These are phyloP conservation scores for Martensiomyces pterosporus DNA, from an alignment of 192 early-diverging fungal species.

Conservation along the genomic window DNA sequence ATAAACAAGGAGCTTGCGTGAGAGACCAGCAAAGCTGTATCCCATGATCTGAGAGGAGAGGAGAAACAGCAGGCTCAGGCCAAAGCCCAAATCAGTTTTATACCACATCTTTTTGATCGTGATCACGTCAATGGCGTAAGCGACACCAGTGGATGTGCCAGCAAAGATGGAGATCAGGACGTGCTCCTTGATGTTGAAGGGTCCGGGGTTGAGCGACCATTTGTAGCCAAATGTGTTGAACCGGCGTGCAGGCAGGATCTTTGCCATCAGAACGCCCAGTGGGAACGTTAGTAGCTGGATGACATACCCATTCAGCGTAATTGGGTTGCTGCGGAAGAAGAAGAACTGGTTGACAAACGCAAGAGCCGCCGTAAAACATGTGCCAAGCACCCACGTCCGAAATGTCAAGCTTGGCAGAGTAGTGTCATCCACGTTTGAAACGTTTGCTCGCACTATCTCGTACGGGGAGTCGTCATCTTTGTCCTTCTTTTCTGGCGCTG, in stretches of 20 bases:
- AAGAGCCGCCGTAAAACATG: conserved; percentile 52
- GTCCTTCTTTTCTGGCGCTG: not conserved
- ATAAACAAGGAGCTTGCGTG: conserved; percentile 64
- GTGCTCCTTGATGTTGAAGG: conserved; percentile 76
- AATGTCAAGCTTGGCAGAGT: conserved; percentile 57
- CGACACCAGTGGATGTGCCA: conserved; percentile 53
- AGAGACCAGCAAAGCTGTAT: conserved; percentile 57
- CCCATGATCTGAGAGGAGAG: conserved; percentile 57
- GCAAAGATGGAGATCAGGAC: conserved; percentile 68
- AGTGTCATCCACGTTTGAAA: conserved; percentile 57
- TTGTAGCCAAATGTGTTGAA: conserved; percentile 2
- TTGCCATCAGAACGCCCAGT: conserved; percentile 56
- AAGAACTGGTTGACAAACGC: conserved; percentile 66
- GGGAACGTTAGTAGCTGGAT: conserved; percentile 64
- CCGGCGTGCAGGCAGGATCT: conserved; percentile 43
- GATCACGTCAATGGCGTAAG: conserved; percentile 62
- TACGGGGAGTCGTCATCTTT: conserved; percentile 26
- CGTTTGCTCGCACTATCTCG: conserved; percentile 53
- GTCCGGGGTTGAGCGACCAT: conserved; percentile 61
- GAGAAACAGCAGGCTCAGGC: conserved; percentile 53
- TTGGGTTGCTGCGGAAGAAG: conserved; percentile 67
- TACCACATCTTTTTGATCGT: conserved; percentile 56
- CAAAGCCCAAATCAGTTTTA: conserved; percentile 52
- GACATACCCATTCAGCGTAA: conserved; percentile 55
- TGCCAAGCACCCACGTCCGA: conserved; percentile 58